Base-by-base conservation (phyloP, 768 basidiomycete species). In the Austroboletus eburneus region DNA sequence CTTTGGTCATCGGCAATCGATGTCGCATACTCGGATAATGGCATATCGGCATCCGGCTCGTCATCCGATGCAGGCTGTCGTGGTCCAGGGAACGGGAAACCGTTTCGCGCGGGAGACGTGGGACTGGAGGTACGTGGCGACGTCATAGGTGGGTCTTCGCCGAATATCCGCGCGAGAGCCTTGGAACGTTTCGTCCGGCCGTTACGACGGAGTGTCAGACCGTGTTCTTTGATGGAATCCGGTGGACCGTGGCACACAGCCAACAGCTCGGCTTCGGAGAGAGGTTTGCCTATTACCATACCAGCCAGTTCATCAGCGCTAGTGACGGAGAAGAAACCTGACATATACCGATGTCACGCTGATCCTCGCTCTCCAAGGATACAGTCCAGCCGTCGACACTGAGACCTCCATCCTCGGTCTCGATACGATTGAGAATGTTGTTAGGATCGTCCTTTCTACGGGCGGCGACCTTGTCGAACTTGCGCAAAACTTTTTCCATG, bases 381-480 rank as follows among this genome's bases (percentile, higher is more conserved):
- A 91, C 85, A 23, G 81, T 87, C 91, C 91, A 96, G 2, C 92
- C 91, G 54, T 93, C 91, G 2, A 96, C 83, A 43, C 77, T 80
- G 13, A 95, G 71, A 0, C 83, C 84, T 0, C 84, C 85, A 24
- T 89, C 85, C 27, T 83, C 83, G 0, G 76, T 81, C 48, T 81
- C 80, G n/a, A 78, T 75, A 32, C 78, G 73, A 49, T 79, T 80
- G 41, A 72, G 57, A 39, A 70, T 70, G 24, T 66, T 69, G 42
- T 76, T 73, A 3, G 54, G 38, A 8, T 79, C 78, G 1, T 69
- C 78, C 4, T 68, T 50, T 43, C 67, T 70, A 49, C 72, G 73
- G 9, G 69, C 53, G 0, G 61, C 36, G 0, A 76, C 63, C 63
- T 92, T 95, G 37, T 82, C 82, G 55, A 95, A 88, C 67, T 99